Conservation (phyloP, 192 early-diverging fungal species). For the Chytriomyces confervae region DNA sequence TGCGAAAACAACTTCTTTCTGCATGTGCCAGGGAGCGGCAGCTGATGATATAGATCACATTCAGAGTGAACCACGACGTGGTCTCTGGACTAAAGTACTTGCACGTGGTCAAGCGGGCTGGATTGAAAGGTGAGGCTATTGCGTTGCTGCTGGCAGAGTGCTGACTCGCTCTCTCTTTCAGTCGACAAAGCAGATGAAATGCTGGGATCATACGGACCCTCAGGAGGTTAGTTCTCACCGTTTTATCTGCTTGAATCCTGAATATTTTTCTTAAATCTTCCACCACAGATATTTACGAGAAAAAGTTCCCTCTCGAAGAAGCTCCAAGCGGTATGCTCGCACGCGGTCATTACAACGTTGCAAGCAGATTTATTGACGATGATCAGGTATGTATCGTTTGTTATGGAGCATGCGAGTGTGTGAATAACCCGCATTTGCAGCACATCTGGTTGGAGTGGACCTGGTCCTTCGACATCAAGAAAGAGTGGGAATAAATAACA, state of each 20-base stretch:
- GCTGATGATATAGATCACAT: background rate
- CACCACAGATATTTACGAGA: constrained; percentile 69
- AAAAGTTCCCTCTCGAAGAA: constrained; percentile 86
- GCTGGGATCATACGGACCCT: constrained; percentile 95
- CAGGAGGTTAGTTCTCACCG: constrained; percentile 32
- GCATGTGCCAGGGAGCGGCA: background rate
- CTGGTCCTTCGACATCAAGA: constrained; percentile 83
- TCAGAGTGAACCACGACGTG: constrained; percentile 89
- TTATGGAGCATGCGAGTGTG: background rate
- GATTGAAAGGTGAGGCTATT: constrained; percentile 62
- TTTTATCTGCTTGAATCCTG: background rate
- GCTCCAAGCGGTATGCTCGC: constrained; percentile 92
- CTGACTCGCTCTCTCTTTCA: constrained; percentile 25
- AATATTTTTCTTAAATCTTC: background rate
- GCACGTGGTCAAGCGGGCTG: constrained; percentile 88
- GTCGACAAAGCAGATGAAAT: constrained; percentile 95
- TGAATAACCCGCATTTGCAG: background rate
- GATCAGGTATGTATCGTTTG: constrained; percentile 55
- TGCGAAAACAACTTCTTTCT: constrained; percentile 35
- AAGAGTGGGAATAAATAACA: constrained; percentile 74
- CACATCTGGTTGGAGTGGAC: constrained; percentile 36
- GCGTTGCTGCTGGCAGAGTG: background rate
- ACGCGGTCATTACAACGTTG: constrained; percentile 89
- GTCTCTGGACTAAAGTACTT: constrained; percentile 94
- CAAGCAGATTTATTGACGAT: constrained; percentile 94